Percentiles rank a stretch among this genome's conserved stretches.
Conservation (phyloP, 106 monocot genomes). For the Posidonia australis region DNA sequence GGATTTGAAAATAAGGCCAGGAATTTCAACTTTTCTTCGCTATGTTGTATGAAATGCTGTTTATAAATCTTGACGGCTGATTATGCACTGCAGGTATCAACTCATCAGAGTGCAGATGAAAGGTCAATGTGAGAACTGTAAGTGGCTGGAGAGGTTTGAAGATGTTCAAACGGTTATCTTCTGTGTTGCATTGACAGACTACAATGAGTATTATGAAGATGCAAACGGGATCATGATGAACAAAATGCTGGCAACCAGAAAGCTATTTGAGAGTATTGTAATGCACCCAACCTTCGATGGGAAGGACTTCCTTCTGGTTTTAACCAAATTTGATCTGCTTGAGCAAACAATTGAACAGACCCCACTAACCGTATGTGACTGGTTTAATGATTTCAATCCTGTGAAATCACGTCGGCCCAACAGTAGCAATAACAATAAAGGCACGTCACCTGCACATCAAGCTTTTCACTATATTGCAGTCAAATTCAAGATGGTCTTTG, state of each 20-base stretch:
- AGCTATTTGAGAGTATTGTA: conserved; percentile 57
- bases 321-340: conserved; percentile 5
- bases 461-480: conserved; percentile 66
- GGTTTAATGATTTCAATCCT: conserved; percentile 51
- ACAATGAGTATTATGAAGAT: conserved; percentile 51
- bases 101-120: conserved; percentile 56
- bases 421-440: conserved; percentile 11
- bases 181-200: conserved; percentile 59
- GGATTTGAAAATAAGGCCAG: no score
- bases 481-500: conserved; percentile 76
- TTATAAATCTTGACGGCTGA: neutral
- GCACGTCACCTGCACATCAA: conserved; percentile 32
- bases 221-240: conserved; percentile 31
- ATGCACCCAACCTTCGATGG: conserved; percentile 44
- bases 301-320: conserved; percentile 17
- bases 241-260: conserved; percentile 74
- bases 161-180: conserved; percentile 65
- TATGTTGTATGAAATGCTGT: neutral
- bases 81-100: conserved; percentile 47
- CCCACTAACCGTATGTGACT: neutral
- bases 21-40: neutral
- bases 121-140: conserved; percentile 57
- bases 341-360: neutral
- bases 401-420: conserved; percentile 20
- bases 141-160: conserved; percentile 94